These are phyloP conservation scores for Chloris gayana DNA, from an alignment of 176 grass and related monocot genomes.

Conservation along the genomic window DNA sequence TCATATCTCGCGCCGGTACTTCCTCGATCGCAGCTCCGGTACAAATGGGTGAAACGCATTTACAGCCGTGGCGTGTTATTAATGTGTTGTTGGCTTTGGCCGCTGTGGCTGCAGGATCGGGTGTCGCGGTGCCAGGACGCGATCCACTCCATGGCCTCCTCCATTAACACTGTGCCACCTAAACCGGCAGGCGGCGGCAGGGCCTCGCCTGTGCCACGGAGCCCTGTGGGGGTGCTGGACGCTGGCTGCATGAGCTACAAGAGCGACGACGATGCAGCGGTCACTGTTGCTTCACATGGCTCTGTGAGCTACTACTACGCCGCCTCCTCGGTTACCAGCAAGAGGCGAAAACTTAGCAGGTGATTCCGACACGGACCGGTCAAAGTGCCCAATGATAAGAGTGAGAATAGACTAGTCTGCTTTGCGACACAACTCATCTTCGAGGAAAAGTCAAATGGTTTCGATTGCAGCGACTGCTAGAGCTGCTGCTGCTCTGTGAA, in stretches of 20 bases:
- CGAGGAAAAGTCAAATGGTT: conserved; percentile 32
- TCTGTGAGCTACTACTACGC: neutral
- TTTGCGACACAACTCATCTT: conserved; percentile 32
- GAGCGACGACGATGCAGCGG: conserved; percentile 44
- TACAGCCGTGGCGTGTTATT: conserved; percentile 12
- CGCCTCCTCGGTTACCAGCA: conserved; percentile 48
- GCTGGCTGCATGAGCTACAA: conserved; percentile 82
- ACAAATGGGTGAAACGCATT: conserved; percentile 46
- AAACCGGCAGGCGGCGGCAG: conserved; percentile 36
- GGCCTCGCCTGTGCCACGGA: conserved; percentile 50
- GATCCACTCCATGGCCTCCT: conserved; percentile 49
- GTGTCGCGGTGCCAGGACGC: conserved; percentile 59
- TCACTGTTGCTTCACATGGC: conserved; percentile 56
- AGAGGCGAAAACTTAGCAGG: conserved; percentile 74
- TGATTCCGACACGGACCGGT: conserved; percentile 37
- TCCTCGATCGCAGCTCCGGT: conserved; percentile 16
- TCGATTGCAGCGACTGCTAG: neutral
- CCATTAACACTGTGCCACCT: conserved; percentile 46
- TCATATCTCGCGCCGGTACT: conserved; percentile 13
- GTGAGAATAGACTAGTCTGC: conserved; percentile 1
- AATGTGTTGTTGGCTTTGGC: conserved; percentile 30
- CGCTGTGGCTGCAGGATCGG: conserved; percentile 53
- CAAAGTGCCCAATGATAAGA: conserved; percentile 37
- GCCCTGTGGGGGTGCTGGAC: conserved; percentile 81
- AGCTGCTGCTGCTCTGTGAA: conserved; percentile 15